These are phyloP conservation scores for Sporothrix humicola DNA, from an alignment of 2,329 filamentous ascomycete species.

Conservation along the genomic window DNA sequence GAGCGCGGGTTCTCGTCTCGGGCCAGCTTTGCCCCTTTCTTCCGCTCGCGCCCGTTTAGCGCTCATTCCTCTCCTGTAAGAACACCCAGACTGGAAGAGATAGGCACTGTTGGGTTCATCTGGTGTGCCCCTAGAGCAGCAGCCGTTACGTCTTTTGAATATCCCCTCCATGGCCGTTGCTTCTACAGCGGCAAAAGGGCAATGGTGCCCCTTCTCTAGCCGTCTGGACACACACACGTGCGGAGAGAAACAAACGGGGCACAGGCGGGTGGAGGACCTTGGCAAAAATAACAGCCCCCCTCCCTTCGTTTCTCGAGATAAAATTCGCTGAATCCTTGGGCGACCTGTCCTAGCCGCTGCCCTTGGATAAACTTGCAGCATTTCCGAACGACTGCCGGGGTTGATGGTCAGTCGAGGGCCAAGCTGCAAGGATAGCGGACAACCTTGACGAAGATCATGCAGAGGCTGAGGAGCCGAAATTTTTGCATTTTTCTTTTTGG, in stretches of 20 bases:
- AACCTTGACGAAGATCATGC: conserved; percentile 36
- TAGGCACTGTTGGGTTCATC: background rate
- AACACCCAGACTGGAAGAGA: conserved; percentile 10
- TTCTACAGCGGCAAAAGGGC: conserved; percentile 16
- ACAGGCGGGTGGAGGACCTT: conserved; percentile 16
- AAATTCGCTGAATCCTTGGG: conserved; percentile 25
- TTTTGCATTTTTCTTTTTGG: conserved; percentile 27
- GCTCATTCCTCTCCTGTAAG: conserved; percentile 12
- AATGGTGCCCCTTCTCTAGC: background rate
- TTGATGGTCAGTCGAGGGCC: conserved; percentile 17
- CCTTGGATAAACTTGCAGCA: conserved; percentile 28
- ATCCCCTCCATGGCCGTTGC: conserved; percentile 1
- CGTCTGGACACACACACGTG: conserved; percentile 13
- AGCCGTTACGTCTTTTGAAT: conserved; percentile 16
- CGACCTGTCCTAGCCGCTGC: background rate
- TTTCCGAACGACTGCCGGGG: conserved; percentile 32
- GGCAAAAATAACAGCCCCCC: conserved; percentile 20
- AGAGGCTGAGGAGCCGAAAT: conserved; percentile 36
- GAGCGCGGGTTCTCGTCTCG: background rate
- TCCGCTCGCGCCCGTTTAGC: conserved; percentile 13
- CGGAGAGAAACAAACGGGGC: conserved; percentile 21
- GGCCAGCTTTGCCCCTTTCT: conserved; percentile 4
- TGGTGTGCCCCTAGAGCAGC: conserved; percentile 16
- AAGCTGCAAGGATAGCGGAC: conserved; percentile 34
- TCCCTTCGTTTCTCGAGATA: background rate